Base-by-base conservation (phyloP, 371 early-diverging fungal species). In the Lichtheimia ornata region DNA sequence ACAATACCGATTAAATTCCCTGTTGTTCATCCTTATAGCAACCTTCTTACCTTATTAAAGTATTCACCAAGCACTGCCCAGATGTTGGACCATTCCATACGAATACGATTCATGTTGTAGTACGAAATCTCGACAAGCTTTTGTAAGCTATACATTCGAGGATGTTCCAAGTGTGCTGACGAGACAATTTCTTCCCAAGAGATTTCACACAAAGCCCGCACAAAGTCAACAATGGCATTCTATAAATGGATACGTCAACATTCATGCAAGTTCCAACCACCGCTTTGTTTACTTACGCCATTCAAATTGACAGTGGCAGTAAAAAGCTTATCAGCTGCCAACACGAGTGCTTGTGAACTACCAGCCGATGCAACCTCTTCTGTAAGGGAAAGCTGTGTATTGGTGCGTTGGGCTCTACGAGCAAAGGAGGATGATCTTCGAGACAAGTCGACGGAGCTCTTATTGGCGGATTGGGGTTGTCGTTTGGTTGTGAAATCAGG, bases 91-190 rank as follows among this genome's bases (percentile, higher is more conserved):
- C 97, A 97, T 74, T 97, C 97, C 63, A 96, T 86, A 71, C 96
- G 89, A 67, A 97, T 97, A 81, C 97, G 93, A 51, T 87, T 88
- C 97, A 97, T 97, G 79, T 97, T 97, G 84, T 96, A 97, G 82
- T 95, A 95, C 0, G 91, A 87, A 25, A 97, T 94, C 64, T 97
- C 97, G 0, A 97, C 95, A 9, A 97, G 84, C 56, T 94, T 89
- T 64, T 92, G 93, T 59, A 96, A 73, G 70, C 93, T 92, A 81
- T 93, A 95, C 91, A 96, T 91, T 12, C 93, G 70, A 20, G 95
- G 83, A 25, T 84, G 81, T 25, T 82, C 83, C 59, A 76, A 61
- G 45, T 74, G 75, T 7, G 84, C 77, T 13, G 90, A 85, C 2
- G 89, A 84, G 0, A 87, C 81, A 45, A 97, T 92, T 65, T 95